Evolutionary conservation across 73 alveolate species (phyloP).

Genomic region (Uronychia setigera): DNA sequence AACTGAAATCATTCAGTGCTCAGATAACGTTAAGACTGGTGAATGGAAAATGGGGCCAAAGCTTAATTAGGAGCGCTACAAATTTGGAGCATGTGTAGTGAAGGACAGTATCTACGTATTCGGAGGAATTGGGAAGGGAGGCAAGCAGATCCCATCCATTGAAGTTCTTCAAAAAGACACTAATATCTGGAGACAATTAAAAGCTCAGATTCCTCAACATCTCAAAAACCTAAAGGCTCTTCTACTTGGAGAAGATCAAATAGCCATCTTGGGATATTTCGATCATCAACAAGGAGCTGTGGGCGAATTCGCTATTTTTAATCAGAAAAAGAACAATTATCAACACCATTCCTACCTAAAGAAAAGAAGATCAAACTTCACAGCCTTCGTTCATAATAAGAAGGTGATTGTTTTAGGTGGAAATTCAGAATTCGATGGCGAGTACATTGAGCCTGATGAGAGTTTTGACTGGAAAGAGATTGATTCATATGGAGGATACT

Average conservation of each 20-base stretch:
- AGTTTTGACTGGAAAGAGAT: not conserved
- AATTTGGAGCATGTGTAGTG: not conserved
- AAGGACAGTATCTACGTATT: not conserved
- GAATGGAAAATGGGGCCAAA: not conserved
- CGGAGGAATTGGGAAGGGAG: not conserved
- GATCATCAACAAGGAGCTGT: not conserved
- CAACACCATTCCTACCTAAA: not conserved
- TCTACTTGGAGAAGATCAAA: not conserved
- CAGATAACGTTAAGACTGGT: not conserved
- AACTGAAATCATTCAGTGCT: not conserved
- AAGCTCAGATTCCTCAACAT: not conserved
- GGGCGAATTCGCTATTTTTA: not conserved
- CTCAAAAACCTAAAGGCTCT: not conserved
- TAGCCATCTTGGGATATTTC: not conserved
- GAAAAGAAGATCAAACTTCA: not conserved
- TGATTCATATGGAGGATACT: not conserved
- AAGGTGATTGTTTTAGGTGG: not conserved
- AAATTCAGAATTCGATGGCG: not conserved
- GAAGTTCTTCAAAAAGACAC: not conserved
- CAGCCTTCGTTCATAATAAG: not conserved
- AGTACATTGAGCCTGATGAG: not conserved
- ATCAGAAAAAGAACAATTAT: not conserved
- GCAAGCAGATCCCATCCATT: not conserved
- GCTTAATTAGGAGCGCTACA: not conserved
- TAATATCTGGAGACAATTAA: not conserved